These are phyloP conservation scores for Rutstroemia sydowiana DNA, from an alignment of 2,329 filamentous ascomycete genomes.

Conservation along the genomic window DNA sequence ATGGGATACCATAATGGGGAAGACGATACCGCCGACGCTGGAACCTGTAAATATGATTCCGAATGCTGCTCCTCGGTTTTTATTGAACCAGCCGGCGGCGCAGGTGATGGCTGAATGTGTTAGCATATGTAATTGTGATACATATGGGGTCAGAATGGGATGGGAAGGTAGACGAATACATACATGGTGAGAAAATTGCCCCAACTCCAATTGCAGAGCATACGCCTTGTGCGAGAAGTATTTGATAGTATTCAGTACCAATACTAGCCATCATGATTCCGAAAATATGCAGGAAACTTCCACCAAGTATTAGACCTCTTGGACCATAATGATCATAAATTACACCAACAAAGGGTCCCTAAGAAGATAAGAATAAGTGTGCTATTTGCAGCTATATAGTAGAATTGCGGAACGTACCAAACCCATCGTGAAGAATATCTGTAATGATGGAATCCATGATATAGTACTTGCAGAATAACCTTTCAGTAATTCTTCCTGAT, in stretches of 20 bases:
- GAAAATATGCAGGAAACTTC: constrained; percentile 42
- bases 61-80: not conserved
- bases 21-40: not conserved
- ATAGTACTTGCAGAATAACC: constrained; percentile 43
- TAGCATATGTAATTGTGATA: not conserved
- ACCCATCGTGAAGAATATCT: constrained; percentile 42
- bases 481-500: constrained; percentile 39
- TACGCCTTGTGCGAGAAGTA: constrained; percentile 46
- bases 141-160: not conserved
- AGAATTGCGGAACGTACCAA: constrained; percentile 19
- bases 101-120: not conserved
- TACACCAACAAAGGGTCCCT: constrained; percentile 8
- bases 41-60: not conserved
- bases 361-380: not conserved
- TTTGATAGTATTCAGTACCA: constrained; percentile 41
- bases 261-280: constrained; percentile 31
- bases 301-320: constrained; percentile 31
- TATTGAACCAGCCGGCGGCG: not conserved
- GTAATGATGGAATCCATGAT: constrained; percentile 48
- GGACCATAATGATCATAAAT: constrained; percentile 20
- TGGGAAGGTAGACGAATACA: not conserved
- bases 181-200: not conserved
- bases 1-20: not conserved
- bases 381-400: not conserved
- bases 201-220: constrained; percentile 31